Percentiles rank a stretch among this genome's conserved stretches.
These are phyloP conservation scores for Nidula niveotomentosa DNA, from an alignment of 1,284 basidiomycete species.

Conservation along the genomic window DNA sequence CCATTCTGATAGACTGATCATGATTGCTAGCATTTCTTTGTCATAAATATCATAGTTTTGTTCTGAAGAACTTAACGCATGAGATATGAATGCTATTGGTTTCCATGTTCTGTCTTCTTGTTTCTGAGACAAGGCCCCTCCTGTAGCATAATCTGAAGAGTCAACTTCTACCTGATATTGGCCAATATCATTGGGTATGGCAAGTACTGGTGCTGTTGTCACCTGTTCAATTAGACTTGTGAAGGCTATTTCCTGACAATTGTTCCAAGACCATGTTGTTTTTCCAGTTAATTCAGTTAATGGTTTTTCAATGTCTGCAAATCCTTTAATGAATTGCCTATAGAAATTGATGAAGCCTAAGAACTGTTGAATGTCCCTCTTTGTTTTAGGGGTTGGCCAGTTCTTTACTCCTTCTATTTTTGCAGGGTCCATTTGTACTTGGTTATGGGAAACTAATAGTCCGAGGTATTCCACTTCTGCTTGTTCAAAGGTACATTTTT, in stretches of 20 bases:
- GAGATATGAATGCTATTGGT: too few relatives aligned
- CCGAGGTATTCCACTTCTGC: too few relatives aligned
- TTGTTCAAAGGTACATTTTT: constrained; percentile 41
- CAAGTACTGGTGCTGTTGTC: constrained; percentile 1
- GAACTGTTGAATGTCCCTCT: constrained; percentile 22
- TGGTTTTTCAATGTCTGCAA: constrained; percentile 21
- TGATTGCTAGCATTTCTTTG: constrained; percentile 12
- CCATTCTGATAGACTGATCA: constrained; percentile 10
- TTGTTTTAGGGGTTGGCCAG: too few relatives aligned
- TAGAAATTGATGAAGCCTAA: constrained; percentile 46
- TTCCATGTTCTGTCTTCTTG: constrained; percentile 1
- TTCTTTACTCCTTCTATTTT: too few relatives aligned
- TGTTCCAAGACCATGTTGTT: constrained; percentile 1
- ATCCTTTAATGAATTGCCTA: constrained; percentile 37
- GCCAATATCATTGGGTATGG: not conserved
- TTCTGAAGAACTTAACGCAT: constrained; percentile 5
- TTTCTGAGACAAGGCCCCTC: constrained; percentile 2
- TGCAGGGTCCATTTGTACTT: too few relatives aligned
- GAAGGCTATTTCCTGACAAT: constrained; percentile 2
- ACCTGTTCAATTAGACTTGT: constrained; percentile 1
- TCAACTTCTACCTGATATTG: constrained; percentile 8
- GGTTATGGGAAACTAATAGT: too few relatives aligned
- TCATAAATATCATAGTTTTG: constrained; percentile 13
- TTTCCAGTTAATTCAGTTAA: too few relatives aligned
- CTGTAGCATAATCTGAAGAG: not conserved